Evolutionary conservation across 371 early-diverging fungal genomes (phyloP).

Genomic region (Syncephalis plumigaleata): DNA sequence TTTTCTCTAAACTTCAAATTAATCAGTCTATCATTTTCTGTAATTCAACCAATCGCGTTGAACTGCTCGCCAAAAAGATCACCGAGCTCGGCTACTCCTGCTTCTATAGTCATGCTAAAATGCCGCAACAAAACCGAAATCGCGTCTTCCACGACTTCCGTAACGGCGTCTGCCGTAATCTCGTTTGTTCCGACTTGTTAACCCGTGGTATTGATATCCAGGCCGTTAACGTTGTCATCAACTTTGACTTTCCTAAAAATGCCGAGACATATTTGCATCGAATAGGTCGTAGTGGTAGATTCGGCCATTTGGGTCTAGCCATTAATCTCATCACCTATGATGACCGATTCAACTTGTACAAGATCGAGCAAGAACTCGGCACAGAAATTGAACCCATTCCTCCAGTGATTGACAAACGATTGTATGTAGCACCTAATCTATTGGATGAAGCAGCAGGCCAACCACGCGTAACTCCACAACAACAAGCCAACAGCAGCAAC

Average conservation of each 20-base stretch:
- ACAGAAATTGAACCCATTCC: conserved; percentile 95
- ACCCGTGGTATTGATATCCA: conserved; percentile 99
- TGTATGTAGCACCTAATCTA: conserved; percentile 66
- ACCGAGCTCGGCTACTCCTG: conserved; percentile 97
- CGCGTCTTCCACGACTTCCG: conserved; percentile 97
- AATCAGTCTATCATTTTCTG: conserved; percentile 99
- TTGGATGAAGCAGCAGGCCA: conserved; percentile 25
- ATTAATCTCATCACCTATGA: conserved; percentile 96
- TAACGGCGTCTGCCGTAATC: conserved; percentile 86
- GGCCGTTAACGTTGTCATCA: conserved; percentile 98
- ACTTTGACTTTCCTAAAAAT: conserved; percentile 98
- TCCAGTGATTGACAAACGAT: conserved; percentile 75
- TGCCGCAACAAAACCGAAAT: conserved; percentile 96
- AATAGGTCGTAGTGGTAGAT: conserved; percentile 95
- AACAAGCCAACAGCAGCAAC: conserved; percentile 20
- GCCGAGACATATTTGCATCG: conserved; percentile 99
- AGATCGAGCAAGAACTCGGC: conserved; percentile 92
- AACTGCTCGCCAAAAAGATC: conserved; percentile 93
- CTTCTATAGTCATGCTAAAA: conserved; percentile 95
- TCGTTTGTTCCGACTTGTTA: conserved; percentile 93
- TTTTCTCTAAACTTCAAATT: conserved; percentile 96
- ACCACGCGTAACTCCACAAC: conserved; percentile 21
- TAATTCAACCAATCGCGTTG: conserved; percentile 95
- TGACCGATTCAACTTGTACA: conserved; percentile 87
- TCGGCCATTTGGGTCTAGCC: conserved; percentile 93